These are phyloP conservation scores for Coniochaeta hoffmannii DNA, from an alignment of 2,329 filamentous ascomycete genomes.

Conservation along the genomic window DNA sequence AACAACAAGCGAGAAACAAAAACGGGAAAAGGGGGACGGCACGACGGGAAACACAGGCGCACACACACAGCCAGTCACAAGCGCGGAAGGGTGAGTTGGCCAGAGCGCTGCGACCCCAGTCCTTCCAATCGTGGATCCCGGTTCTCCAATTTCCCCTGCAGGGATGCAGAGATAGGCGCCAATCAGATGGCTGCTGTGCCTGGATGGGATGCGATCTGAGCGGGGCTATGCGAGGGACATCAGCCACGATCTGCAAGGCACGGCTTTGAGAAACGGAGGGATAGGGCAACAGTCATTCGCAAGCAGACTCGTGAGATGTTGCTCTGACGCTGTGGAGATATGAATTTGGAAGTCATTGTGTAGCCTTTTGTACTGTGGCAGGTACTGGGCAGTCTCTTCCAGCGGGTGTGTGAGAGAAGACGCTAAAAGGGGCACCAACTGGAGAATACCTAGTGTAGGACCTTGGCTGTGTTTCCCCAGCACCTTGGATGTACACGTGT, in stretches of 20 bases:
- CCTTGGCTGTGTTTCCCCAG: too few relatives aligned
- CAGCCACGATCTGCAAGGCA: slow-evolving; percentile 3
- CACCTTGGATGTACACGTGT: too few relatives aligned
- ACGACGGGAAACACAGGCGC: not conserved
- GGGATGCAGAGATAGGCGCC: not conserved
- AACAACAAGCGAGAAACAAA: not conserved
- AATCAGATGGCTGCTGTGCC: not conserved
- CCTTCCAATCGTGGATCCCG: not conserved
- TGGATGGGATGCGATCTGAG: not conserved
- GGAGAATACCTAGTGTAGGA: too few relatives aligned
- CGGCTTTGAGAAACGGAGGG: not conserved
- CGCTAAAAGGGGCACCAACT: too few relatives aligned
- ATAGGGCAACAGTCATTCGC: not conserved
- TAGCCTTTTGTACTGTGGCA: too few relatives aligned
- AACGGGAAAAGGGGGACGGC: not conserved
- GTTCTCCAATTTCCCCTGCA: not conserved
- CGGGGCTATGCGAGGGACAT: not conserved
- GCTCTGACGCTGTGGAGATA: too few relatives aligned
- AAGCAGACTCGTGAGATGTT: too few relatives aligned
- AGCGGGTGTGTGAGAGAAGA: too few relatives aligned
- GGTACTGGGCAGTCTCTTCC: too few relatives aligned
- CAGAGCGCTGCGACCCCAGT: not conserved
- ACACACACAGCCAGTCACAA: not conserved
- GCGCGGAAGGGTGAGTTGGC: not conserved
- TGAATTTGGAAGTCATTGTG: too few relatives aligned